Evolutionary conservation across 768 basidiomycete genomes (phyloP).

Genomic region (Serendipita sp.): DNA sequence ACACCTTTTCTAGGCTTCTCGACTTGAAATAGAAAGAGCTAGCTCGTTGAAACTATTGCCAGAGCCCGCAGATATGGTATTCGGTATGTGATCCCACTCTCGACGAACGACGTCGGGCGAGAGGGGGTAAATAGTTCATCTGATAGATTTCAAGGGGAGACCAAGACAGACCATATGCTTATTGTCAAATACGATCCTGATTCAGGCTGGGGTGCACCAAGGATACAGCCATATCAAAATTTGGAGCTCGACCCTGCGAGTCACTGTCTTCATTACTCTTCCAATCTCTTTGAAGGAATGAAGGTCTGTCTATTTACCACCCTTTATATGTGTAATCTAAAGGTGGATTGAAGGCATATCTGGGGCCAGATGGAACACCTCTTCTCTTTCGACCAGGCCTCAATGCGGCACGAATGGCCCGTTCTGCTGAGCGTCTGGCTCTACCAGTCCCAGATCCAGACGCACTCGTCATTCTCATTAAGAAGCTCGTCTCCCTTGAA

Average conservation of each 20-base stretch:
- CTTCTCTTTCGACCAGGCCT: slow-evolving; percentile 67
- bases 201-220: slow-evolving; percentile 67
- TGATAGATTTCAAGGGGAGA: background rate
- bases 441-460: slow-evolving; percentile 46
- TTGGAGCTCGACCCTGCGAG: slow-evolving; percentile 40
- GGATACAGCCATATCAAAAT: slow-evolving; percentile 56
- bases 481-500: slow-evolving; percentile 54
- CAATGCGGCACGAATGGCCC: slow-evolving; percentile 71
- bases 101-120: background rate
- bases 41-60: slow-evolving; percentile 36
- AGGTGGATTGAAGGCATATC: slow-evolving; percentile 35
- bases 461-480: slow-evolving; percentile 35
- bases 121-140: background rate
- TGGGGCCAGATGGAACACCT: slow-evolving; percentile 52
- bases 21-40: slow-evolving; percentile 32
- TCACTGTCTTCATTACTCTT: slow-evolving; percentile 47
- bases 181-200: slow-evolving; percentile 53
- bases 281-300: slow-evolving; percentile 47
- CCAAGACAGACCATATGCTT: slow-evolving; percentile 74
- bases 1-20: slow-evolving; percentile 35
- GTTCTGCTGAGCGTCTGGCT: slow-evolving; percentile 53
- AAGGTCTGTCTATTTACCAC: slow-evolving; percentile 30
- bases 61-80: slow-evolving; percentile 30
- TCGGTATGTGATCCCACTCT: slow-evolving; percentile 25
- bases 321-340: background rate